phyloP scores from a whole-genome alignment of 2,329 filamentous ascomycete genomes.

The Clonostachys sp. region DNA sequence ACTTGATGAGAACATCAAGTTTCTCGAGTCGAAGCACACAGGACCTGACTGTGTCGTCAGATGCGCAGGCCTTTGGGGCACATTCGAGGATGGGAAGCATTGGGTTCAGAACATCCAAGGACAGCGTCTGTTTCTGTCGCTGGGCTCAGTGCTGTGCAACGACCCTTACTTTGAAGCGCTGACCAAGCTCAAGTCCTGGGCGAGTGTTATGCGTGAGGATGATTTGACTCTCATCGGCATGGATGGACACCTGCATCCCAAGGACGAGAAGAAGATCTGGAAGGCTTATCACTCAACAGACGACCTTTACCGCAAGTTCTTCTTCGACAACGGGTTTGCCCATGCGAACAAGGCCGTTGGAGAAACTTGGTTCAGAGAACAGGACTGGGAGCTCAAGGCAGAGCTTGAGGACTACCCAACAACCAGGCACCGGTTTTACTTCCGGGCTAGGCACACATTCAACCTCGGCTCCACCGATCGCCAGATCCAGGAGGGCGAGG shows the following conservation, averaged over 20 bases:
- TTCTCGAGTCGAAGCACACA: slow-evolving; percentile 20
- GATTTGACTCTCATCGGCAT: slow-evolving; percentile 33
- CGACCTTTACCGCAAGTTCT: slow-evolving; percentile 27
- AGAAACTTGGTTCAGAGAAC: slow-evolving; percentile 23
- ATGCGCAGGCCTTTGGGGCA: slow-evolving; percentile 32
- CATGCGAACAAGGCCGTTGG: slow-evolving; percentile 27
- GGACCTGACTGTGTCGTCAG: slow-evolving; percentile 15
- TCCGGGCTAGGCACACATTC: slow-evolving; percentile 26
- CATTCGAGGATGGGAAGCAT: slow-evolving; percentile 26
- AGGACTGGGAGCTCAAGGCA: slow-evolving; percentile 30
- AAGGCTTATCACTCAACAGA: slow-evolving; percentile 29
- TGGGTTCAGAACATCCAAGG: slow-evolving; percentile 20
- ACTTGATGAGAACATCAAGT: slow-evolving; percentile 23
- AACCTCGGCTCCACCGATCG: slow-evolving; percentile 13
- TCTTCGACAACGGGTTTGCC: slow-evolving; percentile 31
- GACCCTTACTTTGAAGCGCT: slow-evolving; percentile 29
- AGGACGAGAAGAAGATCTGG: slow-evolving; percentile 29
- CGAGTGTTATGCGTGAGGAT: slow-evolving; percentile 19
- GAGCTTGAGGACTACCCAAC: slow-evolving; percentile 22
- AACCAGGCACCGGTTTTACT: slow-evolving; percentile 32
- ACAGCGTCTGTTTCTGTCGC: slow-evolving; percentile 29
- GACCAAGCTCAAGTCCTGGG: slow-evolving; percentile 27
- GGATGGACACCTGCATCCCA: slow-evolving; percentile 28
- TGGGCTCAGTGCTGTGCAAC: slow-evolving; percentile 36
- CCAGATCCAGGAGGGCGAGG: slow-evolving; percentile 20